Base-by-base conservation (phyloP, 306 rosid species). In the Phaseolus lunatus region DNA sequence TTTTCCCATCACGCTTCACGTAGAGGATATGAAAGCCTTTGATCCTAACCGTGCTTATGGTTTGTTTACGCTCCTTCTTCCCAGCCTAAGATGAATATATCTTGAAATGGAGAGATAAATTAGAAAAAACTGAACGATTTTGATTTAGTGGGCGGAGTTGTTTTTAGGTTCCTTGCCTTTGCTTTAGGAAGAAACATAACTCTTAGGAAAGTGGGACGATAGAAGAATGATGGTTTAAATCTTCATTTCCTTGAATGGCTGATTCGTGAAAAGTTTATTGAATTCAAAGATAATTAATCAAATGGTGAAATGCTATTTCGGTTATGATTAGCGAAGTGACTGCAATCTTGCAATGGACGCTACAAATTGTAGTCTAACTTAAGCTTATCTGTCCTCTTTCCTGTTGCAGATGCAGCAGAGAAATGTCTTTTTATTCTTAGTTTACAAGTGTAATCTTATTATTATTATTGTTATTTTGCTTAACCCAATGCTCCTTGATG, bases 41-140 rank as follows among this genome's bases (percentile, higher is more conserved):
- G 84, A 85, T 85, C 88, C 97, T 49, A 78, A 87, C 84, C 91
- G 93, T 20, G 79, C 93, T 76, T 94, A 94, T 84, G 96, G 98
- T 89, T 80, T 61, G 88, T 41, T 23, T 50, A 1, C 49, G 14
- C 31, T 18, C 68, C 75, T 19, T 70, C 56, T 71, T 52, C 24
- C 8, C 39, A 33, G 64, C 50, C 35, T 53, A 23, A 24, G 37
- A 53, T 22, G 63, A 50, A 18, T 9, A 2, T 22, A 35, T 75
- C 50, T 44, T 29, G 56, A 65, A 77, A 77, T 50, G 57, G 39
- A 10, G 24, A 39, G 16, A 52, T 22, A 37, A 16, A 50, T 52
- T 66, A 23, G 15, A 23, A 24, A 50, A 52, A 24, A 22, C 13
- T 3, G 26, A 7, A 23, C 19, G 14, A 53, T 14, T 56, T 57